phyloP scores from a whole-genome alignment of 164 flowering plant genomes.

The Brasenia schreberi region DNA sequence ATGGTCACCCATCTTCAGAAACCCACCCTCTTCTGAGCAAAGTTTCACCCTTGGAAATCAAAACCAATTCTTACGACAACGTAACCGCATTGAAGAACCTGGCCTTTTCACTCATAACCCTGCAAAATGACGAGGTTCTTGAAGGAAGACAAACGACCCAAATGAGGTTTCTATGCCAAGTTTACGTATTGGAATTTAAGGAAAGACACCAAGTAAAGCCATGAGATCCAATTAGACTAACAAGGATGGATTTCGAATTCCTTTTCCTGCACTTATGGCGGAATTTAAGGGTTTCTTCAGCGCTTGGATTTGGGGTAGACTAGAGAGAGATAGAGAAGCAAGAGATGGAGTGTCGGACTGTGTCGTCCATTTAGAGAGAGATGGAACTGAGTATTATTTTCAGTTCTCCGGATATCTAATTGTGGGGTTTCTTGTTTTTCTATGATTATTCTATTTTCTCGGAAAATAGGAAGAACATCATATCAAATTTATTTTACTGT shows the following conservation, averaged over 20 bases:
- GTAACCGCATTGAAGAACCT: background rate
- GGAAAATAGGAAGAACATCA: background rate
- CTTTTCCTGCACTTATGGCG: background rate
- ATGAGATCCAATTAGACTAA: background rate
- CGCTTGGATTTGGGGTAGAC: background rate
- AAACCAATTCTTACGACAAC: background rate
- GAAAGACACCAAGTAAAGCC: background rate
- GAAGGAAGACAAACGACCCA: background rate
- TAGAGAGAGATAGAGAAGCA: background rate
- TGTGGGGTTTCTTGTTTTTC: background rate
- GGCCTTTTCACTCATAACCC: background rate
- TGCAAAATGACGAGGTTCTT: background rate
- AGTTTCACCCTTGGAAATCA: background rate
- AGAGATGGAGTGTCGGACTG: background rate
- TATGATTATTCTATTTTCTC: background rate
- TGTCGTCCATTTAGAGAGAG: background rate
- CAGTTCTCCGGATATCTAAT: background rate
- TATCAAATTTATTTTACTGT: too few species aligned
- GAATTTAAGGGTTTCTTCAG: background rate
- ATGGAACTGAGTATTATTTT: background rate
- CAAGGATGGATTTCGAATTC: background rate
- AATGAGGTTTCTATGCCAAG: background rate
- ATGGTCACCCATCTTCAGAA: conserved; percentile 74
- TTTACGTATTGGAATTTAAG: background rate
- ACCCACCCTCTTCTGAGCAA: background rate